Conservation (phyloP, 768 basidiomycete species). For the Sarcodon sp. region DNA sequence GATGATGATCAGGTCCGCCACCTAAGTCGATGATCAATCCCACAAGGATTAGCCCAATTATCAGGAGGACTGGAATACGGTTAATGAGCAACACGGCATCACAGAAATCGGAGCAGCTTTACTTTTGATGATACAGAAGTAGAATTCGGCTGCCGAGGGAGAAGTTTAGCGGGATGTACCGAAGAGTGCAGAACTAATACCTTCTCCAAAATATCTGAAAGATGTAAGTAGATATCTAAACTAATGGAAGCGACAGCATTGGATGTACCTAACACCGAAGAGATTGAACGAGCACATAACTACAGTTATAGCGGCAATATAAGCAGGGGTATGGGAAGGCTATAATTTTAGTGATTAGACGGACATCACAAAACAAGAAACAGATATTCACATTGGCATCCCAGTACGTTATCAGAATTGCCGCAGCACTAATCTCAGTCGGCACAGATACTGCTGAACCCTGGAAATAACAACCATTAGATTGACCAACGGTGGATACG, state of each 20-base stretch:
- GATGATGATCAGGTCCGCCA: constrained; percentile 23
- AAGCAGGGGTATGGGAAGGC: constrained; percentile 7
- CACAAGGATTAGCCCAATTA: constrained; percentile 17
- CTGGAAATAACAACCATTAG: constrained; percentile 5
- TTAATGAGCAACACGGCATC: neutral
- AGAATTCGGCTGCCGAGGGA: constrained; percentile 7
- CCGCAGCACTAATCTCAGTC: constrained; percentile 20
- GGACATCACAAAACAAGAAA: neutral
- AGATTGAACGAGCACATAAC: constrained; percentile 15
- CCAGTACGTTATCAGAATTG: constrained; percentile 23
- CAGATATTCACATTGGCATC: constrained; percentile 8
- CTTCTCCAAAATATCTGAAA: constrained; percentile 9
- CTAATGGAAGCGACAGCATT: too few species aligned
- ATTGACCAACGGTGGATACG: constrained; percentile 3
- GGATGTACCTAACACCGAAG: constrained; percentile 7
- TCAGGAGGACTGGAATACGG: constrained; percentile 1
- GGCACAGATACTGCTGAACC: constrained; percentile 19
- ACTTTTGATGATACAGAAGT: constrained; percentile 10
- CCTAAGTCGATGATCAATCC: constrained; percentile 29
- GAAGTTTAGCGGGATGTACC: neutral
- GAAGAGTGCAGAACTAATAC: neutral
- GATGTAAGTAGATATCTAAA: too few species aligned
- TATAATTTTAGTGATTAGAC: neutral
- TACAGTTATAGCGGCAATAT: constrained; percentile 11
- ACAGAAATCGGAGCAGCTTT: neutral